Evolutionary conservation across 2,329 filamentous ascomycete genomes (phyloP).

Genomic region (Ceratocystis lukuohia): DNA sequence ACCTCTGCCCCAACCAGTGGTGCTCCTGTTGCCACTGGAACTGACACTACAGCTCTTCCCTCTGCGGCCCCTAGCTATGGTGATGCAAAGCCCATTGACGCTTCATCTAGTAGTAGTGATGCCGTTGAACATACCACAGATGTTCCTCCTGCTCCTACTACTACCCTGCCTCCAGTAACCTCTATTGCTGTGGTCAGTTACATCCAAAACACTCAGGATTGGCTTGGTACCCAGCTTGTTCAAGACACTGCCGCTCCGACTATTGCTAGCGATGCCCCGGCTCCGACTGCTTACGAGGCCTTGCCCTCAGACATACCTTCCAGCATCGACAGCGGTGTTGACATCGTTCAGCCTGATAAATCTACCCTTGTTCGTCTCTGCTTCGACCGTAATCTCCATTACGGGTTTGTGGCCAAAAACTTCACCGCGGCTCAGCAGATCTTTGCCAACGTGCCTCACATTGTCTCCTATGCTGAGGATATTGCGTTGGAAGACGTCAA

Average conservation of each 20-base stretch:
- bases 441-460: constrained; percentile 61
- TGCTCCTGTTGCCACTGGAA: constrained; percentile 17
- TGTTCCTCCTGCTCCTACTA: constrained; percentile 20
- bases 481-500: constrained; percentile 43
- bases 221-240: constrained; percentile 19
- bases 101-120: constrained; percentile 2
- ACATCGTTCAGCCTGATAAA: constrained; percentile 46
- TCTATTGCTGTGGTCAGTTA: constrained; percentile 18
- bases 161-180: constrained; percentile 21
- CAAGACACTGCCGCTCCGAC: constrained; percentile 20
- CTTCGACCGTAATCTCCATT: constrained; percentile 71
- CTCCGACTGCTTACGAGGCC: constrained; percentile 30
- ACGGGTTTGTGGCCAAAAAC: constrained; percentile 62
- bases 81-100: background rate
- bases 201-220: constrained; percentile 17
- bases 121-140: constrained; percentile 1
- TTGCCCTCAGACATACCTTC: constrained; percentile 57
- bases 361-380: constrained; percentile 68
- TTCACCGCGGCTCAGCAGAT: constrained; percentile 69
- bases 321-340: constrained; percentile 55
- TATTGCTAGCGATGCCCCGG: constrained; percentile 18
- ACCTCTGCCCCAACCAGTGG: constrained; percentile 17
- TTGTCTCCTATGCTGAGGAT: constrained; percentile 51
- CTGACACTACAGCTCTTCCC: constrained; percentile 14
- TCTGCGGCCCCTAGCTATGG: background rate